Evolutionary conservation across 371 early-diverging fungal species (phyloP), one percentile per base, ranked within the genome.

Genomic region (Mucor piriformis): DNA sequence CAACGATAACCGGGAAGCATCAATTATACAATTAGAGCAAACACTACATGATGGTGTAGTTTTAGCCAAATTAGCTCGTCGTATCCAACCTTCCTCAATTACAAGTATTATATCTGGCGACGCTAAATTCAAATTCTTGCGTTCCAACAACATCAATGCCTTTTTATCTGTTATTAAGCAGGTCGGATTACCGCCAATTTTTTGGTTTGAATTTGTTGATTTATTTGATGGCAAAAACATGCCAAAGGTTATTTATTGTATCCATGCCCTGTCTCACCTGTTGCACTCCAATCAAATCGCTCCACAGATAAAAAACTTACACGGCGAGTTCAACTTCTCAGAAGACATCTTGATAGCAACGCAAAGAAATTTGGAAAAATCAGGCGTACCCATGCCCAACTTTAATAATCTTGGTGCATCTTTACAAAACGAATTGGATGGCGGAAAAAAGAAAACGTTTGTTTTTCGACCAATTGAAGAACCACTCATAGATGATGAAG

Each of bases 221-320:
- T 77, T 99, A 20, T 99, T 99, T 75, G 99, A 99, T 61, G 90
- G 92, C 76, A 99, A 99, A 70, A 99, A 99, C 73, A 94, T 99
- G 70, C 99, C 99, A 13, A 96, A 95, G 70, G 99, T 99, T 10
- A 96, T 99, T 59, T 99, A 99, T 76, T 99, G 99, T 79, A 91
- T 99, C 52, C 99, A 99, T 67, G 99, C 99, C 0, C 87, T 99
- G 38, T 90, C 95, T 76, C 98, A 99, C 69, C 84, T 96, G 57
- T 79, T 99, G 29, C 89, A 91, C 7, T 82, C 86, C 52, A 86
- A 88, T 63, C 92, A 93, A 11, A 77, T 93, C 59, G 95, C 96
- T 3, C 95, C 96, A 3, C 85, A 83, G 48, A 97, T 98, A 69
- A 92, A 92, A 54, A 91, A 98, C 66, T 76, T 98, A 21, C 85